Base-by-base conservation (phyloP, 495 filamentous ascomycete species). In the Amorphotheca resinae region DNA sequence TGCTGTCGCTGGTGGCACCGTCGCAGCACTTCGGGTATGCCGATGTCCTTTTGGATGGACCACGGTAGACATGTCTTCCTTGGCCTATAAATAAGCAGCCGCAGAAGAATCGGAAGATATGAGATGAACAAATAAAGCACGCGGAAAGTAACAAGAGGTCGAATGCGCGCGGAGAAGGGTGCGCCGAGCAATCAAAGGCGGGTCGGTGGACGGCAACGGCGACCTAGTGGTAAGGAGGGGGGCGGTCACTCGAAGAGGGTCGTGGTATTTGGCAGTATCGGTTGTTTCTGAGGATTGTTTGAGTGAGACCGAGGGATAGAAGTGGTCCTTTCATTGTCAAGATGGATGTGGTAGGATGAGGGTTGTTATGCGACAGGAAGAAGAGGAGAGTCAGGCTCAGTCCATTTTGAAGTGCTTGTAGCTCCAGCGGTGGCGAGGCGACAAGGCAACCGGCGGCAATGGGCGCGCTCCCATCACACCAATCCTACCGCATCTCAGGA, bases 61-160 rank as follows among this genome's bases (percentile, higher is more conserved):
- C 22, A 38, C 28, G 7, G 48, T 44, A 33, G 51, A 53, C 51
- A 54, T 55, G 33, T 40, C 45, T 47, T 47, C 45, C 28, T 43
- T 49, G 44, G 49, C 44, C 31, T 54, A 41, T 51, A 54, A 51
- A 47, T 47, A 54, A 38, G 41, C 51, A 49, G 51, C 48, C 51
- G 48, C 41, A 33, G 41, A 42, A 51, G 41, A 25, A 42, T 32
- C 15, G 38, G 18, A 33, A 41, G 33, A 54, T 45, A 15, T 42
- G 25, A 47, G 37, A 22, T 39, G 32, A 45, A 45, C 35, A 42
- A 25, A 16, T 33, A 42, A 42, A 53, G 21, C 18, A 38, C 44
- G 26, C 28, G 25, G 38, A 18, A 40, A 41, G 21, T 23, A 4
- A 9, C 9, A 28, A 22, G 9, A n/a, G 15, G 23, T 16, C 33